phyloP scores from a whole-genome alignment of 2,329 filamentous ascomycete genomes.

The Fusarium scirpi region DNA sequence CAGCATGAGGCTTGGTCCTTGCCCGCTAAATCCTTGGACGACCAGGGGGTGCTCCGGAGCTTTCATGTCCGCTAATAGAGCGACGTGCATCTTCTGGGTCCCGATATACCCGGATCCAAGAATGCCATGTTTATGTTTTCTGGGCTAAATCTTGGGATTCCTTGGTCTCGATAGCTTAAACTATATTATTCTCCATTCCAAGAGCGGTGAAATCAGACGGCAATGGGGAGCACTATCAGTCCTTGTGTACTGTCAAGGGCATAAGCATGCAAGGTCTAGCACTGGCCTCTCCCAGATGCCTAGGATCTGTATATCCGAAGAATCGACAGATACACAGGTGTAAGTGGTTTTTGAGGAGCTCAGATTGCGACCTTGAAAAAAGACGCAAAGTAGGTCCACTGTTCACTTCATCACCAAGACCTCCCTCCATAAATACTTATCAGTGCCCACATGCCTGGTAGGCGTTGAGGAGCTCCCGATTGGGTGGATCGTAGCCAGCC shows the following conservation, averaged over 20 bases:
- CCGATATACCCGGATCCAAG: conserved; percentile 29
- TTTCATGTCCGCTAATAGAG: conserved; percentile 36
- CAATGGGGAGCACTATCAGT: not conserved
- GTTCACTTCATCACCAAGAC: not conserved
- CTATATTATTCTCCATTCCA: not conserved
- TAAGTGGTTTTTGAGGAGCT: not conserved
- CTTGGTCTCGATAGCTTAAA: not conserved
- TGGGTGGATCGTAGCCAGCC: not conserved
- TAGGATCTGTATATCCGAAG: not conserved
- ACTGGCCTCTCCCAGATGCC: not conserved
- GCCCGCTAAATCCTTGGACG: conserved; percentile 16
- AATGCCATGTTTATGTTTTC: conserved; percentile 17
- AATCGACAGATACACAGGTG: not conserved
- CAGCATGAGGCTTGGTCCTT: conserved; percentile 6
- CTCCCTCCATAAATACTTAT: not conserved
- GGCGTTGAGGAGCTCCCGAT: not conserved
- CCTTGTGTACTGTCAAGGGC: not conserved
- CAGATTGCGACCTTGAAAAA: not conserved
- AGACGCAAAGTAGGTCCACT: not conserved
- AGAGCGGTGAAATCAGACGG: not conserved
- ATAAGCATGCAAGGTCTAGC: not conserved
- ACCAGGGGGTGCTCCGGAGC: conserved; percentile 13
- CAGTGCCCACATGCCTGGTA: not conserved
- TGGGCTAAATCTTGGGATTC: not conserved
- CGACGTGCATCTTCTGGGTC: conserved; percentile 21